phyloP scores from a whole-genome alignment of 768 basidiomycete species.

The Amanita pallidorosea region DNA sequence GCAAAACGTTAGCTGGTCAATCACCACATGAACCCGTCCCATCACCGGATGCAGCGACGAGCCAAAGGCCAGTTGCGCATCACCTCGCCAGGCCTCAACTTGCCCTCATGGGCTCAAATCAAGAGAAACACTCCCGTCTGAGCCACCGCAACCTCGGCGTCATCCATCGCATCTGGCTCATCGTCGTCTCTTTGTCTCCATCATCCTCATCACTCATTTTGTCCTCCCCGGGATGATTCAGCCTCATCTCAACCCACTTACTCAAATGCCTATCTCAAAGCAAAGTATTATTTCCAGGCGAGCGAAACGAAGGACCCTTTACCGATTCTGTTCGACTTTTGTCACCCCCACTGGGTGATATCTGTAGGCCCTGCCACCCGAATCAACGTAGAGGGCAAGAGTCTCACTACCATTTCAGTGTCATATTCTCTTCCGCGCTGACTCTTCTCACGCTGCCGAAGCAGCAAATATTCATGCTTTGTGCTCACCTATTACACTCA shows the following conservation, averaged over 20 bases:
- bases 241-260: slow-evolving; percentile 16
- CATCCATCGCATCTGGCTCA: slow-evolving; percentile 59
- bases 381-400: too few relatives aligned
- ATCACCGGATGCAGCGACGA: slow-evolving; percentile 4
- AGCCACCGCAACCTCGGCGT: slow-evolving; percentile 52
- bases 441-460: too few relatives aligned
- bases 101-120: slow-evolving; percentile 16
- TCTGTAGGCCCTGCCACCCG: too few relatives aligned
- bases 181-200: slow-evolving; percentile 41
- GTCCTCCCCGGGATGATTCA: slow-evolving; percentile 31
- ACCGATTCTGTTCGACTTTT: slow-evolving; percentile 81
- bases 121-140: slow-evolving; percentile 41
- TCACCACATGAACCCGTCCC: background rate
- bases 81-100: slow-evolving; percentile 3
- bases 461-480: too few relatives aligned
- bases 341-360: too few relatives aligned
- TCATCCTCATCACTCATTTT: slow-evolving; percentile 48
- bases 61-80: slow-evolving; percentile 2
- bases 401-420: too few relatives aligned
- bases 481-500: too few relatives aligned
- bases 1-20: background rate
- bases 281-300: slow-evolving; percentile 79
- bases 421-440: too few relatives aligned
- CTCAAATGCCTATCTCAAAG: slow-evolving; percentile 38
- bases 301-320: slow-evolving; percentile 24